Evolutionary conservation across 164 flowering plant species (phyloP).

Genomic region (Houttuynia cordata): DNA sequence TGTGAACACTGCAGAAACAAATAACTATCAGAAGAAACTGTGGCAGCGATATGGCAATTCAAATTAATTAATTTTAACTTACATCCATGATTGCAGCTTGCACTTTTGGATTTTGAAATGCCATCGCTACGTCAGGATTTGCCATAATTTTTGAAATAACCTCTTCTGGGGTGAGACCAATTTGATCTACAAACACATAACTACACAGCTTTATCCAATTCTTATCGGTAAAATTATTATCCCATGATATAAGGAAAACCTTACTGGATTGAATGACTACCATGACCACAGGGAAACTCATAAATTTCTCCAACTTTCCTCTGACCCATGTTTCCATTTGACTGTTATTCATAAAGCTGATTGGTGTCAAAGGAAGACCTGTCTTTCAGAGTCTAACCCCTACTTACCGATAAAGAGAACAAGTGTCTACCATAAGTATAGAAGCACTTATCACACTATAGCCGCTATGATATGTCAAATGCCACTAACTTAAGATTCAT

Average conservation of each 20-base stretch:
- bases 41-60: neutral
- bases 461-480: neutral
- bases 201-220: neutral
- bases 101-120: slow-evolving; percentile 94
- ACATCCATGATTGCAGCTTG: slow-evolving; percentile 98
- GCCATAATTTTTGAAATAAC: slow-evolving; percentile 90
- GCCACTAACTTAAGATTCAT: neutral
- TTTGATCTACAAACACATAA: slow-evolving; percentile 52
- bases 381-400: neutral
- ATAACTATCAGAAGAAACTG: neutral
- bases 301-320: neutral
- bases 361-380: neutral
- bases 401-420: too few species aligned
- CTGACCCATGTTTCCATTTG: neutral
- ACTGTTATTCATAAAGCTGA: too few species aligned
- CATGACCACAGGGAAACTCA: neutral
- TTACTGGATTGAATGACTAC: too few species aligned
- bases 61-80: slow-evolving; percentile 14
- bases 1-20: slow-evolving; percentile 75
- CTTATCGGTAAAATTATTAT: too few species aligned
- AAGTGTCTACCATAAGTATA: too few species aligned
- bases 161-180: slow-evolving; percentile 93
- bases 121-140: slow-evolving; percentile 93
- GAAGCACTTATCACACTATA: too few species aligned
- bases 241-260: too few species aligned